Percentiles rank a stretch among this genome's conserved stretches.
Evolutionary conservation across 2,329 filamentous ascomycete species (phyloP).

Genomic region (Colletotrichum tanaceti): DNA sequence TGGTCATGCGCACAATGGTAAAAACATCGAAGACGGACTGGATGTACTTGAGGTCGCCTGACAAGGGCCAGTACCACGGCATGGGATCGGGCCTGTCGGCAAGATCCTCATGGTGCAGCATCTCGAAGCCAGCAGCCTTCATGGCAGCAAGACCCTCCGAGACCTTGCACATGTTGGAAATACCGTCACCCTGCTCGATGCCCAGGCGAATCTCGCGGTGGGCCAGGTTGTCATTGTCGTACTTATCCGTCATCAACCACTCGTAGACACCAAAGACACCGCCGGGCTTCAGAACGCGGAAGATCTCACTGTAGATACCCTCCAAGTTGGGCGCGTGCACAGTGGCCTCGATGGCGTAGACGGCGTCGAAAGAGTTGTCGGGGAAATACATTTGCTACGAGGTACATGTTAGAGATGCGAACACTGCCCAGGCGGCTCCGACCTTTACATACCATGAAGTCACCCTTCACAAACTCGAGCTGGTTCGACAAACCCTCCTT

Average conservation of each 20-base stretch:
- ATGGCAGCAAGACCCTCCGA: conserved; percentile 83
- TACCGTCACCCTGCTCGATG: conserved; percentile 93
- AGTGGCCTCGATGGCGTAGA: conserved; percentile 95
- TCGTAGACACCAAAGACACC: conserved; percentile 95
- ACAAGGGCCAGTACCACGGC: conserved; percentile 95
- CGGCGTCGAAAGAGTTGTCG: conserved; percentile 88
- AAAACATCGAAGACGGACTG: conserved; percentile 82
- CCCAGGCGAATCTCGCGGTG: conserved; percentile 89
- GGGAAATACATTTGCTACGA: conserved; percentile 87
- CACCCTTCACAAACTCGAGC: conserved; percentile 86
- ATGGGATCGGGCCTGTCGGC: conserved; percentile 77
- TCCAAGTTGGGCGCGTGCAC: conserved; percentile 88
- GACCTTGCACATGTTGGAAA: conserved; percentile 92
- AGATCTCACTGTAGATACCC: conserved; percentile 91
- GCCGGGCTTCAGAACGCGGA: conserved; percentile 92
- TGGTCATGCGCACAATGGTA: conserved; percentile 90
- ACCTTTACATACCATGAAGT: conserved; percentile 81
- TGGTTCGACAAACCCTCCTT: conserved; percentile 82
- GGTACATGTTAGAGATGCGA: background rate
- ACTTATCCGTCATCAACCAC: conserved; percentile 96
- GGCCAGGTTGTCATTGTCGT: conserved; percentile 84
- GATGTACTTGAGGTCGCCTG: conserved; percentile 86
- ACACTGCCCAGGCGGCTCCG: background rate
- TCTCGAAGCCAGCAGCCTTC: conserved; percentile 83
- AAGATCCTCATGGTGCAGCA: conserved; percentile 58